phyloP scores from a whole-genome alignment of 116 monocot genomes.

The Iris pallida region DNA sequence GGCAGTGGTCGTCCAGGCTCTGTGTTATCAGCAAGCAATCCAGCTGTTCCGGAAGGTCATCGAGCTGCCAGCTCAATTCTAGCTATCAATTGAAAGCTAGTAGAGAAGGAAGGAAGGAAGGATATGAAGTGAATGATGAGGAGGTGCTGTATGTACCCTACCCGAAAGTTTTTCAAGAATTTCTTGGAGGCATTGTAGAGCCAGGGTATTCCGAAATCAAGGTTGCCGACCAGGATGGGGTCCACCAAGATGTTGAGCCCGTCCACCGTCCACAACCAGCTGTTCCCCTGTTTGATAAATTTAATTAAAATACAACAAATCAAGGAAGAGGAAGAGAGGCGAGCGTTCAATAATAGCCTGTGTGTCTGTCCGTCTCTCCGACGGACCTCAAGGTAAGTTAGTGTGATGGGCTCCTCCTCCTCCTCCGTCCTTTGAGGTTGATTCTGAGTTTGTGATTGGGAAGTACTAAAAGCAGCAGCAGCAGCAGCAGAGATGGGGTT shows the following conservation, averaged over 20 bases:
- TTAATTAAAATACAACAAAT: too few relatives aligned
- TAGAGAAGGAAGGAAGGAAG: neutral
- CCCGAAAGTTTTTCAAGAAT: conserved; percentile 48
- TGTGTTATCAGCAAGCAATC: conserved; percentile 94
- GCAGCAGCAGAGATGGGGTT: too few relatives aligned
- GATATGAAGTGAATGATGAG: neutral
- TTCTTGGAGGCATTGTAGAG: conserved; percentile 87
- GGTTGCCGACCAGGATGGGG: conserved; percentile 85
- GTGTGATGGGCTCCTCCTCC: conserved; percentile 23
- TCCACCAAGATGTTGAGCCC: conserved; percentile 78
- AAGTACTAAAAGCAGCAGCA: too few relatives aligned
- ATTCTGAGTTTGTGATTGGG: too few relatives aligned
- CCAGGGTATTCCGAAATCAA: conserved; percentile 92
- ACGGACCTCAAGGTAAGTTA: conserved; percentile 80
- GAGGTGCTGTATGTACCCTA: conserved; percentile 28
- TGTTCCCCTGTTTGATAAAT: conserved; percentile 48
- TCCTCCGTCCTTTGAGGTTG: too few relatives aligned
- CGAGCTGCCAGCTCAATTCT: conserved; percentile 35
- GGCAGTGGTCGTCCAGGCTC: conserved; percentile 94
- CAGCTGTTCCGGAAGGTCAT: conserved; percentile 61
- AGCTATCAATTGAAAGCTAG: too few relatives aligned
- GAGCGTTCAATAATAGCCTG: too few relatives aligned
- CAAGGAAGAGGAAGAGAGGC: neutral
- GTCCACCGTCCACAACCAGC: conserved; percentile 85
- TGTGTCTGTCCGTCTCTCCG: too few relatives aligned